These are phyloP conservation scores for Kluyveromyces starmeri DNA, from an alignment of 805 yeast species.

Conservation along the genomic window DNA sequence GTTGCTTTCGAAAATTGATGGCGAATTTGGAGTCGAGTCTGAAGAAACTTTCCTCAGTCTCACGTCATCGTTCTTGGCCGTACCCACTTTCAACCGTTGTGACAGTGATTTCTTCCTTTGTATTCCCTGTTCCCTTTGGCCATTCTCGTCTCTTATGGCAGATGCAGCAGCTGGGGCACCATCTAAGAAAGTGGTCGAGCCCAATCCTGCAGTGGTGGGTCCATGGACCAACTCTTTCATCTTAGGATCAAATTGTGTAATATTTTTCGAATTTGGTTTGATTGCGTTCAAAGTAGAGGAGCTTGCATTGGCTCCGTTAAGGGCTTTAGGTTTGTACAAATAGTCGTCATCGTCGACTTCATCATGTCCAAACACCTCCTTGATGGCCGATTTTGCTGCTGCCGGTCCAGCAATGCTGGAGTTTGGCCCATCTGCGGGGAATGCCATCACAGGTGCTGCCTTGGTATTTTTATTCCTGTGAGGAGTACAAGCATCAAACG, in stretches of 20 bases:
- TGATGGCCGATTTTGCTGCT: constrained; percentile 54
- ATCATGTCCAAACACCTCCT: constrained; percentile 67
- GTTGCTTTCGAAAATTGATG: neutral
- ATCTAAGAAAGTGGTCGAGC: constrained; percentile 84
- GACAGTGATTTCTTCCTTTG: constrained; percentile 80
- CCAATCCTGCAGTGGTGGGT: constrained; percentile 75
- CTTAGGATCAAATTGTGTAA: constrained; percentile 64
- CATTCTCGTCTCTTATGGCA: constrained; percentile 34
- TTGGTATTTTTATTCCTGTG: constrained; percentile 73
- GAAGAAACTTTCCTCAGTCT: constrained; percentile 5
- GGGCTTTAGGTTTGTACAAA: constrained; percentile 15
- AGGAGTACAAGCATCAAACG: constrained; percentile 97
- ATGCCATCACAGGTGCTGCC: constrained; percentile 89
- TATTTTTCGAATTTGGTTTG: constrained; percentile 39
- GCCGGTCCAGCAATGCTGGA: constrained; percentile 67
- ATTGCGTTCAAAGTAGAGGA: constrained; percentile 33
- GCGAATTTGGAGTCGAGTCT: constrained; percentile 3
- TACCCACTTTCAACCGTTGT: constrained; percentile 42
- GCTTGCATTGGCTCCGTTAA: constrained; percentile 9
- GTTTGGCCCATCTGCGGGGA: constrained; percentile 94
- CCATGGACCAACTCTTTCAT: constrained; percentile 74
- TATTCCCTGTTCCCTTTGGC: constrained; percentile 36
- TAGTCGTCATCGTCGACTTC: constrained; percentile 41
- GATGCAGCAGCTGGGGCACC: constrained; percentile 82
- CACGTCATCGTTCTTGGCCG: constrained; percentile 7